Percentiles rank a stretch among this genome's conserved stretches.
Conservation (phyloP, 192 early-diverging fungal species). For the Nowakowskiella sp. region DNA sequence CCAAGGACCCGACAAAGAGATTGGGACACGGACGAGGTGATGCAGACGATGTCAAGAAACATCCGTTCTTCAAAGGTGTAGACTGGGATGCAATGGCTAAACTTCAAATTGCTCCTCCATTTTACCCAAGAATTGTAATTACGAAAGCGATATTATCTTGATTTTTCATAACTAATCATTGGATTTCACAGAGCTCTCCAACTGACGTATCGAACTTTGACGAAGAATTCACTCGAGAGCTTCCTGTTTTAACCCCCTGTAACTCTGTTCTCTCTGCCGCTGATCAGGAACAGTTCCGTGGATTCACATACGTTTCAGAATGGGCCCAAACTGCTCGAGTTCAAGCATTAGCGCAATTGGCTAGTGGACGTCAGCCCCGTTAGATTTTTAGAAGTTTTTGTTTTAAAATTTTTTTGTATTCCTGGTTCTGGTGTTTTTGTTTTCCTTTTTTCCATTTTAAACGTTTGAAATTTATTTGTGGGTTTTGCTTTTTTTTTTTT, state of each 20-base stretch:
- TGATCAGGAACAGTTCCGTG: conserved; percentile 90
- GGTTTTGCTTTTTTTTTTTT: no score
- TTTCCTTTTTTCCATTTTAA: no score
- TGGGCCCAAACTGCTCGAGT: conserved; percentile 43
- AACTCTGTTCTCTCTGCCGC: conserved; percentile 67
- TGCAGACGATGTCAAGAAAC: conserved; percentile 87
- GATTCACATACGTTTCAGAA: conserved; percentile 85
- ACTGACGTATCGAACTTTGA: conserved; percentile 98
- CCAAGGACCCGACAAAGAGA: conserved; percentile 76
- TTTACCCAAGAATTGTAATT: conserved; percentile 76
- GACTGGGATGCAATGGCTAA: conserved; percentile 96
- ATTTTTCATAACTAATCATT: conserved; percentile 12
- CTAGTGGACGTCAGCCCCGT: background rate
- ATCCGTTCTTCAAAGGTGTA: conserved; percentile 89
- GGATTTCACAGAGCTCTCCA: conserved; percentile 43
- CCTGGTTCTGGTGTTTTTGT: no score
- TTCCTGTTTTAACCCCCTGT: conserved; percentile 86
- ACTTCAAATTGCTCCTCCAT: conserved; percentile 82
- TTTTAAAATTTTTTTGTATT: no score
- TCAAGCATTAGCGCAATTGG: background rate
- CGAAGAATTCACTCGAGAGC: conserved; percentile 92
- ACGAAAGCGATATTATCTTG: background rate
- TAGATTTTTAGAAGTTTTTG: no score
- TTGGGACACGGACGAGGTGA: conserved; percentile 76
- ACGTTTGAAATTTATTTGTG: no score